Conservation (phyloP, 169 alveolate genomes). For the Plasmodium vinckei region DNA sequence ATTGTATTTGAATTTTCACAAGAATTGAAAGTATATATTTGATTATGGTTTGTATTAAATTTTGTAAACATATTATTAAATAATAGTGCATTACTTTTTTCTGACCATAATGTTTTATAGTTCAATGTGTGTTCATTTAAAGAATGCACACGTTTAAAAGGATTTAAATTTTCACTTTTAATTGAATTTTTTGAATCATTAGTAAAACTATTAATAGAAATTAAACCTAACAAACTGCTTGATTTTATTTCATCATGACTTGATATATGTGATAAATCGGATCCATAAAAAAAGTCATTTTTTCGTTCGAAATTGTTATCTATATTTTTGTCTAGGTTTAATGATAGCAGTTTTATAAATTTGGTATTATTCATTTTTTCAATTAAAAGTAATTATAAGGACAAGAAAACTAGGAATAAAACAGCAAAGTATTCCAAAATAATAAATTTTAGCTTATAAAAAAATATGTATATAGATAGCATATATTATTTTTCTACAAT, state of each 20-base stretch:
- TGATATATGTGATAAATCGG: constrained; percentile 17
- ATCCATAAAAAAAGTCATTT: background rate
- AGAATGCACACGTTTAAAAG: constrained; percentile 28
- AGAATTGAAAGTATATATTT: background rate
- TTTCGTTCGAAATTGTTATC: background rate
- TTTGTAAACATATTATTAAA: constrained; percentile 28
- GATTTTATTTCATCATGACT: constrained; percentile 11
- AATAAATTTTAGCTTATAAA: no score
- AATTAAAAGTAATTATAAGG: no score
- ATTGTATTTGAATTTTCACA: constrained; percentile 11
- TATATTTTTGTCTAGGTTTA: constrained; percentile 9
- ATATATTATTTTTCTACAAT: no score
- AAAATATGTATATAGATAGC: no score
- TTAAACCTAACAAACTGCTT: constrained; percentile 1
- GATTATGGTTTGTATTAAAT: constrained; percentile 31
- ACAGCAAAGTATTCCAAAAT: no score
- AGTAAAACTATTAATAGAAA: constrained; percentile 23
- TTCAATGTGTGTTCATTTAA: constrained; percentile 36
- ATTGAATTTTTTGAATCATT: constrained; percentile 28
- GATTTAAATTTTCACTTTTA: constrained; percentile 22
- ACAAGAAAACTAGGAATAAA: no score
- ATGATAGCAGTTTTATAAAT: background rate
- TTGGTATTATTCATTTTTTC: background rate
- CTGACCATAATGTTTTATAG: constrained; percentile 15
- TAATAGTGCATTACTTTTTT: background rate